Percentiles rank a stretch among this genome's conserved stretches.
Conservation (phyloP, 2,329 filamentous ascomycete genomes). For the Aureobasidium namibiae region DNA sequence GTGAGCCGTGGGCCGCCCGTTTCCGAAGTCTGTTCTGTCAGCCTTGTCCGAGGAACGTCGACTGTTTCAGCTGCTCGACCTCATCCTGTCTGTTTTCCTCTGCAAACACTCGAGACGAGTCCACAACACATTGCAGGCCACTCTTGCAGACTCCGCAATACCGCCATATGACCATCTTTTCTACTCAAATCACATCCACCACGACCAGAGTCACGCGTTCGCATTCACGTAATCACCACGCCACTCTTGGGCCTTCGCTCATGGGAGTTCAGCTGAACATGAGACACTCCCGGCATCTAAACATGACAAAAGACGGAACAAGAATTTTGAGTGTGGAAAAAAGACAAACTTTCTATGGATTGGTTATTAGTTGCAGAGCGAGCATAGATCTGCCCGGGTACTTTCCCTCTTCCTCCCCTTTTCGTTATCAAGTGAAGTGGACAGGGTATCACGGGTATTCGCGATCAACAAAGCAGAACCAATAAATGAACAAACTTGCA, state of each 20-base stretch:
- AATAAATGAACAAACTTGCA: slow-evolving; percentile 5
- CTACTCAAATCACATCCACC: background rate
- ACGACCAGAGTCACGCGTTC: background rate
- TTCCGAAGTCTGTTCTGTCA: background rate
- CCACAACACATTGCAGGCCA: background rate
- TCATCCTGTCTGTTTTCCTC: background rate
- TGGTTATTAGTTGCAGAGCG: slow-evolving; percentile 9
- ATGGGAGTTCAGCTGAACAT: background rate
- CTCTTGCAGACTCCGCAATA: background rate
- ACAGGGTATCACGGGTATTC: slow-evolving; percentile 17
- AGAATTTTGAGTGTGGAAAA: background rate
- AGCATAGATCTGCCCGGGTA: slow-evolving; percentile 2
- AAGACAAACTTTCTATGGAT: slow-evolving; percentile 4
- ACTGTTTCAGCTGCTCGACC: background rate
- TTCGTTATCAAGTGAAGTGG: slow-evolving; percentile 5
- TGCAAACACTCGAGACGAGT: background rate
- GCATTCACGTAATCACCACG: background rate
- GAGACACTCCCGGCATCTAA: background rate
- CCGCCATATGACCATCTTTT: background rate
- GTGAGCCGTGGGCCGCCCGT: background rate
- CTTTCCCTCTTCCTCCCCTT: slow-evolving; percentile 1
- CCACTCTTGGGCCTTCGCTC: background rate
- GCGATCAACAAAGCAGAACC: slow-evolving; percentile 13
- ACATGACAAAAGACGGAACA: background rate
- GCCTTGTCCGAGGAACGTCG: background rate